Evolutionary conservation across 1,139 yeast genomes (phyloP).

Genomic region (Kodamaea ohmeri): DNA sequence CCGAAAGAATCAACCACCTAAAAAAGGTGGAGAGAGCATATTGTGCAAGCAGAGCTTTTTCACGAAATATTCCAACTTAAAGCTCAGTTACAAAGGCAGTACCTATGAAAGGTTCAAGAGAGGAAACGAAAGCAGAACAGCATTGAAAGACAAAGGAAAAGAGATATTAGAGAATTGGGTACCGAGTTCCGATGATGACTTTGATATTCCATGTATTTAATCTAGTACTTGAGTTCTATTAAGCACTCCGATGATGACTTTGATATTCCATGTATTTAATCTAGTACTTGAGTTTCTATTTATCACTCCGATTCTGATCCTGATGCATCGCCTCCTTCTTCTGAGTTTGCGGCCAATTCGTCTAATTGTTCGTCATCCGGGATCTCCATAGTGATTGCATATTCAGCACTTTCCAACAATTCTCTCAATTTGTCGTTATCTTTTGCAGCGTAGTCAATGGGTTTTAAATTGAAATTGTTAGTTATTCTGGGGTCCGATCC

Average conservation of each 20-base stretch:
- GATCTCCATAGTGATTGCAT: conserved; percentile 51
- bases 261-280: conserved; percentile 3
- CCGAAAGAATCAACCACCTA: conserved; percentile 43
- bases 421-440: conserved; percentile 54
- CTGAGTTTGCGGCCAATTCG: conserved; percentile 22
- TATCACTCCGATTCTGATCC: conserved; percentile 35
- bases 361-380: conserved; percentile 29
- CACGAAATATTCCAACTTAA: conserved; percentile 11
- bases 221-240: neutral
- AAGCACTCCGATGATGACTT: conserved; percentile 37
- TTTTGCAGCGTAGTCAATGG: conserved; percentile 63
- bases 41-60: conserved; percentile 33
- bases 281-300: neutral
- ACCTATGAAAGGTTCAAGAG: conserved; percentile 31
- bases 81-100: neutral
- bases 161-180: conserved; percentile 31
- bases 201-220: conserved; percentile 13
- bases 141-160: conserved; percentile 23
- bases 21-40: conserved; percentile 44
- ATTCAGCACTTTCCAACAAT: conserved; percentile 78
- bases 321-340: conserved; percentile 29
- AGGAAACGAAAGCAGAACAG: conserved; percentile 21
- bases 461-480: conserved; percentile 55
- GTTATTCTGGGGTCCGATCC: conserved; percentile 76
- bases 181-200: conserved; percentile 32